A percentile compares a stretch with the other conserved stretches of the same genome.
These are phyloP conservation scores for Beauveria asiatica DNA, from an alignment of 2,329 filamentous ascomycete species.

Conservation along the genomic window DNA sequence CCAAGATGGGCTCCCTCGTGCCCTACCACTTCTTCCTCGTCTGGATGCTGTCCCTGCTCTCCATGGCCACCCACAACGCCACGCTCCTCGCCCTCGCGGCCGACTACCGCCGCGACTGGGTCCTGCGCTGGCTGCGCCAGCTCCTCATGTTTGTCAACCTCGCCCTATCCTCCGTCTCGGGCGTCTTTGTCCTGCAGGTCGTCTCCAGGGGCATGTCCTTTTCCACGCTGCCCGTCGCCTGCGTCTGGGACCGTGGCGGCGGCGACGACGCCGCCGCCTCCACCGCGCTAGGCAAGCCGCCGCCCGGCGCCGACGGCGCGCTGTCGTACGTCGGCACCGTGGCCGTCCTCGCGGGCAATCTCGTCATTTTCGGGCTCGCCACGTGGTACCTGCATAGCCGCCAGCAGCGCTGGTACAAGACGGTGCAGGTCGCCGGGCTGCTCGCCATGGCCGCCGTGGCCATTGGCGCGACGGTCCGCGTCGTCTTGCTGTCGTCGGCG, in stretches of 20 bases:
- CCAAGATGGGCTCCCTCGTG: conserved; percentile 48
- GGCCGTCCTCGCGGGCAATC: conserved; percentile 50
- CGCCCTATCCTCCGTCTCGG: conserved; percentile 46
- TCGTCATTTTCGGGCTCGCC: conserved; percentile 47
- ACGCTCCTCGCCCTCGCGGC: conserved; percentile 56
- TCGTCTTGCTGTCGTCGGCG: conserved; percentile 50
- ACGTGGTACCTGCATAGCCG: conserved; percentile 58
- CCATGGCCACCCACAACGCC: conserved; percentile 57
- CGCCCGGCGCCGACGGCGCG: conserved; percentile 32
- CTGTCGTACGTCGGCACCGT: conserved; percentile 50
- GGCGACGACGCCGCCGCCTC: conserved; percentile 22
- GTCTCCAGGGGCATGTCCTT: conserved; percentile 43
- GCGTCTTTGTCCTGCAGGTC: conserved; percentile 47
- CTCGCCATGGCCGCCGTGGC: conserved; percentile 49
- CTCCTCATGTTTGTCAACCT: conserved; percentile 59
- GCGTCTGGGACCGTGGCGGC: conserved; percentile 40
- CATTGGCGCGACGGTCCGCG: conserved; percentile 48
- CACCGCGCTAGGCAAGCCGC: conserved; percentile 16
- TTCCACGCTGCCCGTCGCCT: conserved; percentile 50
- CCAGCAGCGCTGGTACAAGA: conserved; percentile 43
- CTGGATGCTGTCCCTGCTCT: conserved; percentile 58
- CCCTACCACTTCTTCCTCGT: conserved; percentile 65
- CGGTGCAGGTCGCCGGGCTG: conserved; percentile 44
- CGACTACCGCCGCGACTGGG: conserved; percentile 59
- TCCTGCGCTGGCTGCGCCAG: conserved; percentile 57